phyloP scores from a whole-genome alignment of 176 grass and related monocot genomes.

The Zoysia japonica region DNA sequence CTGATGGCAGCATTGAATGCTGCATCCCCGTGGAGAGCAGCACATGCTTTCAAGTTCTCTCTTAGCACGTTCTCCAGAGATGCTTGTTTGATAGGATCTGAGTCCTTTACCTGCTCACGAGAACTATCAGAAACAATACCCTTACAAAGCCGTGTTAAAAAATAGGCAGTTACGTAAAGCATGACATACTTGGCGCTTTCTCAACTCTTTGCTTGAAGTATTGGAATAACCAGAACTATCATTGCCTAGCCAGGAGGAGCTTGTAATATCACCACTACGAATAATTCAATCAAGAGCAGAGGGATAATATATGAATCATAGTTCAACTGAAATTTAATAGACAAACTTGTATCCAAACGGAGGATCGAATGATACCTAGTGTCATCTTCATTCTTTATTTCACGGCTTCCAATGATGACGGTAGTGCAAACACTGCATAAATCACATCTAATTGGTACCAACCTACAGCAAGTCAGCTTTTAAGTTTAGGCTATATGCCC shows the following conservation, averaged over 20 bases:
- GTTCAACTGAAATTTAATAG: constrained; percentile 27
- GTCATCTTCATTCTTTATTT: constrained; percentile 72
- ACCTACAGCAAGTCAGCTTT: constrained; percentile 5
- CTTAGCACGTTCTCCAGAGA: constrained; percentile 77
- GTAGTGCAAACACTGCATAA: constrained; percentile 85
- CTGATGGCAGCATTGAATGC: constrained; percentile 88
- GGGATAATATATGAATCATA: constrained; percentile 12
- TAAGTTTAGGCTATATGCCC: constrained; percentile 8
- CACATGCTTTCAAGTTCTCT: constrained; percentile 92
- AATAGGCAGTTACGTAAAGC: not conserved
- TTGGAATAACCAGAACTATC: constrained; percentile 62
- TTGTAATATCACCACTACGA: constrained; percentile 86
- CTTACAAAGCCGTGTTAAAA: constrained; percentile 7
- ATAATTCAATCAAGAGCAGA: constrained; percentile 35
- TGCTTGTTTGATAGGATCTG: constrained; percentile 84
- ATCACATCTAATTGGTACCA: constrained; percentile 25
- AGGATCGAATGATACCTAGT: constrained; percentile 57
- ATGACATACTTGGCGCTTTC: constrained; percentile 73
- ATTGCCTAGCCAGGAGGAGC: constrained; percentile 56
- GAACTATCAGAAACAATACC: constrained; percentile 36
- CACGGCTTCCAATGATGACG: constrained; percentile 75
- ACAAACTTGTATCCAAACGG: constrained; percentile 22
- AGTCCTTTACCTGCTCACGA: constrained; percentile 53
- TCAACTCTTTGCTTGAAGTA: constrained; percentile 72
- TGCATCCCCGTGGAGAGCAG: constrained; percentile 76